A percentile compares a stretch with the other conserved stretches of the same genome.
phyloP scores from a whole-genome alignment of 805 yeast genomes.

The Cyberlindnera bimundalis region DNA sequence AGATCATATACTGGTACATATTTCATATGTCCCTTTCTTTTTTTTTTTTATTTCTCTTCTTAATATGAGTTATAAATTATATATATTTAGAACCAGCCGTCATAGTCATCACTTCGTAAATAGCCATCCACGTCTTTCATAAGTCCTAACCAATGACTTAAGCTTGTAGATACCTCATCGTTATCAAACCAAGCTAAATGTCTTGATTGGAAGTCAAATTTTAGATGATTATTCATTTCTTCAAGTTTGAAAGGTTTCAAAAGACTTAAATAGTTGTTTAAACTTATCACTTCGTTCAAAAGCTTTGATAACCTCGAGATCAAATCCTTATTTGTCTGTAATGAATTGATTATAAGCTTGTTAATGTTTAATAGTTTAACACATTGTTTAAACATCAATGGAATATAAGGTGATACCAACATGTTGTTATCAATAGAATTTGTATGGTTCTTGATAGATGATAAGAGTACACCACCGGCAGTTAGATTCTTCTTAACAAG shows the following conservation, averaged over 20 bases:
- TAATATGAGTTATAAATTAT: neutral
- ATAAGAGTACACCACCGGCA: constrained; percentile 13
- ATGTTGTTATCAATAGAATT: constrained; percentile 23
- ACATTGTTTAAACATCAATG: constrained; percentile 29
- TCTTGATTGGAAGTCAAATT: constrained; percentile 20
- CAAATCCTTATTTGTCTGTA: constrained; percentile 26
- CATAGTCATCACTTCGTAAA: constrained; percentile 22
- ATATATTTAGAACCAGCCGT: constrained; percentile 26
- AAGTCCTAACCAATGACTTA: constrained; percentile 23
- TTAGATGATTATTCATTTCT: constrained; percentile 24
- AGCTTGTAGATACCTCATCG: constrained; percentile 10
- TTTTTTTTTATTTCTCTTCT: neutral
- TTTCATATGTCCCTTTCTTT: neutral
- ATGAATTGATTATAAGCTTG: constrained; percentile 29
- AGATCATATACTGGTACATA: too few relatives aligned
- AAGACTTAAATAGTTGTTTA: constrained; percentile 26
- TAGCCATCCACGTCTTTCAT: constrained; percentile 22
- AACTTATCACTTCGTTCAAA: constrained; percentile 26
- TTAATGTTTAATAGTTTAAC: constrained; percentile 26
- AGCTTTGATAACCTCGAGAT: constrained; percentile 22
- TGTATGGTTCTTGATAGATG: constrained; percentile 18
- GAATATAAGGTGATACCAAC: constrained; percentile 27
- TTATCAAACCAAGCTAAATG: constrained; percentile 23
- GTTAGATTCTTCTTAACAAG: constrained; percentile 31
- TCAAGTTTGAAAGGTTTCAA: constrained; percentile 29